These are phyloP conservation scores for Pseudocercospora fijiensis DNA, from an alignment of 2,329 filamentous ascomycete species.

Conservation along the genomic window DNA sequence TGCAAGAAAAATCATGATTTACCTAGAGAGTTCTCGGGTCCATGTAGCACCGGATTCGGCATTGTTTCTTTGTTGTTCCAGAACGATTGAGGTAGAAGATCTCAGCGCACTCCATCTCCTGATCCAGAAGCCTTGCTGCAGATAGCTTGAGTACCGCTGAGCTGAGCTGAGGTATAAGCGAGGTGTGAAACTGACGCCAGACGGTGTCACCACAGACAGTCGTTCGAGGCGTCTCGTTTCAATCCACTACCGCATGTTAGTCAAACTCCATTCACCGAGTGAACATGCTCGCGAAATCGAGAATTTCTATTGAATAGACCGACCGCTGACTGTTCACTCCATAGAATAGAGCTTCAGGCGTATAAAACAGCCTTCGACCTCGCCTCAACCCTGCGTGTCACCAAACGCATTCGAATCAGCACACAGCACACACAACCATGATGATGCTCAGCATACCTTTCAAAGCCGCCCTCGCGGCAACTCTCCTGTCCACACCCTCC, in stretches of 20 bases:
- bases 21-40: background rate
- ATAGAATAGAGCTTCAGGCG: background rate
- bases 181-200: background rate
- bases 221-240: background rate
- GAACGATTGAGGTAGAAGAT: background rate
- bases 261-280: background rate
- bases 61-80: background rate
- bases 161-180: background rate
- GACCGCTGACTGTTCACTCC: background rate
- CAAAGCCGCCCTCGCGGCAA: background rate
- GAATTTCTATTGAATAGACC: background rate
- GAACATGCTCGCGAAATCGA: background rate
- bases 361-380: background rate
- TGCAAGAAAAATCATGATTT: background rate
- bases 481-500: background rate
- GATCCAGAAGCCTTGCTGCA: background rate
- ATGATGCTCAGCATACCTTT: background rate
- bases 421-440: background rate
- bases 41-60: background rate
- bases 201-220: background rate
- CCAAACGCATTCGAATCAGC: background rate
- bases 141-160: background rate
- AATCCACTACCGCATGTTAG: background rate
- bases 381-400: background rate
- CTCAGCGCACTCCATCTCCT: background rate